A percentile compares a stretch with the other conserved stretches of the same genome.
phyloP scores from a whole-genome alignment of 257 asterid species.

The Phtheirospermum japonicum region DNA sequence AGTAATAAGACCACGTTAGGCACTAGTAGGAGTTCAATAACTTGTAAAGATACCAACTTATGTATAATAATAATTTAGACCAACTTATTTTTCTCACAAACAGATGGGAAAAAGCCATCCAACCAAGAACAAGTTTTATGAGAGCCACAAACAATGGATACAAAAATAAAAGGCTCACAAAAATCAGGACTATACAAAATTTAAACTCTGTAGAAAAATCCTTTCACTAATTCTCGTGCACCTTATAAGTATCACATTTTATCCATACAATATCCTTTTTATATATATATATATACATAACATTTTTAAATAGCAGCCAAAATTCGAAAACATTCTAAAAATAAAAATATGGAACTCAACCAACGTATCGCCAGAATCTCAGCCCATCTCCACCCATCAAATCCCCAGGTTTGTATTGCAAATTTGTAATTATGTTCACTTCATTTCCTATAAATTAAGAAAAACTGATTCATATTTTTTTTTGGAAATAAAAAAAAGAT shows the following conservation, averaged over 20 bases:
- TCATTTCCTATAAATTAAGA: neutral
- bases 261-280: neutral
- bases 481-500: neutral
- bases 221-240: neutral
- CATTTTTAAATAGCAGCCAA: neutral
- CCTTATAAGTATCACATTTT: neutral
- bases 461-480: neutral
- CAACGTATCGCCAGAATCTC: constrained; percentile 76
- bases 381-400: constrained; percentile 80
- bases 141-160: constrained; percentile 68
- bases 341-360: constrained; percentile 47
- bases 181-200: constrained; percentile 33
- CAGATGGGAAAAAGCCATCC: constrained; percentile 31
- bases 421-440: neutral
- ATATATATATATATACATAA: neutral
- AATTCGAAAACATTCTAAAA: too few species aligned
- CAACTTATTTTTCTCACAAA: neutral
- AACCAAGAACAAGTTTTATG: constrained; percentile 22
- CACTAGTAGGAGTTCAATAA: too few species aligned
- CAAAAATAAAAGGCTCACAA: constrained; percentile 45
- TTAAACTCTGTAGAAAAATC: neutral
- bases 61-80: too few species aligned
- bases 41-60: too few species aligned
- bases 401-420: constrained; percentile 48
- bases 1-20: too few species aligned